These are phyloP conservation scores for Colletotrichum sp. DNA, from an alignment of 2,329 filamentous ascomycete genomes.

Conservation along the genomic window DNA sequence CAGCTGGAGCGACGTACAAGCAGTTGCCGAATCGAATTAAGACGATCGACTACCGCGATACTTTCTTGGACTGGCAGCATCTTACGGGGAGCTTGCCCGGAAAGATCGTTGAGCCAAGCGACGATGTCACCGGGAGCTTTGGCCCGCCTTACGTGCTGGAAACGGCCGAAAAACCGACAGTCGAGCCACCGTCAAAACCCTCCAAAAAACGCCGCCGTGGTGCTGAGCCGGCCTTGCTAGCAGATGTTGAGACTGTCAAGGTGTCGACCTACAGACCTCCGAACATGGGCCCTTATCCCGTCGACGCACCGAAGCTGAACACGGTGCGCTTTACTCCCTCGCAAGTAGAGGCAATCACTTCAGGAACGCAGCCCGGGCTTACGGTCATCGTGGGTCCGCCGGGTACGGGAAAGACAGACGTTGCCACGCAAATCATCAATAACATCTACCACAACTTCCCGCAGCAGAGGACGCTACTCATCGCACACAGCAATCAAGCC, in stretches of 20 bases:
- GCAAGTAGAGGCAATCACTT: constrained; percentile 91
- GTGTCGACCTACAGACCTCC: constrained; percentile 90
- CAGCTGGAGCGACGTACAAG: constrained; percentile 84
- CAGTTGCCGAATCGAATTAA: constrained; percentile 78
- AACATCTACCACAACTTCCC: constrained; percentile 99
- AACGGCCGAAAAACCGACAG: constrained; percentile 59
- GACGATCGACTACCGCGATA: constrained; percentile 89
- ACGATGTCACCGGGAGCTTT: constrained; percentile 75
- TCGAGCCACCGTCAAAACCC: constrained; percentile 58
- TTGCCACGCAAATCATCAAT: constrained; percentile 97
- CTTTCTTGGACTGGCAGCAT: constrained; percentile 95
- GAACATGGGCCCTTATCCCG: constrained; percentile 88
- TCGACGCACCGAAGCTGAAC: constrained; percentile 84
- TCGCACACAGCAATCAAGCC: constrained; percentile 97
- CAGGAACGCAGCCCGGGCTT: constrained; percentile 90
- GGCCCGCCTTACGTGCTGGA: constrained; percentile 88
- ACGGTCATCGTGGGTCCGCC: constrained; percentile 95
- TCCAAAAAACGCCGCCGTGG: constrained; percentile 90
- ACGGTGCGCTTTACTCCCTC: constrained; percentile 86
- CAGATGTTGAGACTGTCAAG: constrained; percentile 71
- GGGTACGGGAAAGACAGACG: constrained; percentile 98
- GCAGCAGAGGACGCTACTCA: constrained; percentile 84
- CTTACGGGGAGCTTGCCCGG: constrained; percentile 88
- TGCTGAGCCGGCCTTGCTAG: constrained; percentile 68
- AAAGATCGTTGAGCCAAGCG: constrained; percentile 80